These are phyloP conservation scores for Rosa persica DNA, from an alignment of 306 rosid genomes.

Conservation along the genomic window DNA sequence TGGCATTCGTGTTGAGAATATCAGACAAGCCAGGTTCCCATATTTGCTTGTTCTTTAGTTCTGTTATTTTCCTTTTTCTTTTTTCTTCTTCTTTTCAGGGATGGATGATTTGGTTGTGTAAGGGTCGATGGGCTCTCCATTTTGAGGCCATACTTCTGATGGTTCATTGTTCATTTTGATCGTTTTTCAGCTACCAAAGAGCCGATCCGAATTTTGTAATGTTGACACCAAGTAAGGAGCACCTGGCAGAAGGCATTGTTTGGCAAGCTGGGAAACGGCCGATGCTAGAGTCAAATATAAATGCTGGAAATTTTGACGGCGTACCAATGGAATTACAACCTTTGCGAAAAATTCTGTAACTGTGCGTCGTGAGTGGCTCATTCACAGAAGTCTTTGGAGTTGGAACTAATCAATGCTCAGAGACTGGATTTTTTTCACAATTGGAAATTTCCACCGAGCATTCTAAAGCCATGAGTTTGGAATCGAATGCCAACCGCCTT, in stretches of 20 bases:
- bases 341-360: conserved; percentile 56
- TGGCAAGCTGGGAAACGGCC: conserved; percentile 82
- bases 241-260: conserved; percentile 76
- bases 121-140: background rate
- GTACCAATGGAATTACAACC: conserved; percentile 81
- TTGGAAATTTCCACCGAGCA: background rate
- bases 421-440: background rate
- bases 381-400: background rate
- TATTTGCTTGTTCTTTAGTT: conserved; percentile 5
- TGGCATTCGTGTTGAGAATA: conserved; percentile 78
- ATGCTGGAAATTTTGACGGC: conserved; percentile 79
- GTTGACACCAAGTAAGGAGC: conserved; percentile 92
- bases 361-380: background rate
- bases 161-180: background rate
- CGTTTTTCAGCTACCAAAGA: conserved; percentile 75
- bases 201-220: conserved; percentile 94
- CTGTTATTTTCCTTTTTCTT: conserved; percentile 3
- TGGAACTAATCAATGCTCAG: background rate
- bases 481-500: background rate
- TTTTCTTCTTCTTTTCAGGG: background rate
- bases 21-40: conserved; percentile 96
- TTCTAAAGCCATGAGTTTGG: background rate
- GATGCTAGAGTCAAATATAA: conserved; percentile 67
- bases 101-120: background rate
- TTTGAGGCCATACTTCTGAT: background rate